Evolutionary conservation across 441 rosid species (phyloP).

Genomic region (Euphorbia neoarborescens): DNA sequence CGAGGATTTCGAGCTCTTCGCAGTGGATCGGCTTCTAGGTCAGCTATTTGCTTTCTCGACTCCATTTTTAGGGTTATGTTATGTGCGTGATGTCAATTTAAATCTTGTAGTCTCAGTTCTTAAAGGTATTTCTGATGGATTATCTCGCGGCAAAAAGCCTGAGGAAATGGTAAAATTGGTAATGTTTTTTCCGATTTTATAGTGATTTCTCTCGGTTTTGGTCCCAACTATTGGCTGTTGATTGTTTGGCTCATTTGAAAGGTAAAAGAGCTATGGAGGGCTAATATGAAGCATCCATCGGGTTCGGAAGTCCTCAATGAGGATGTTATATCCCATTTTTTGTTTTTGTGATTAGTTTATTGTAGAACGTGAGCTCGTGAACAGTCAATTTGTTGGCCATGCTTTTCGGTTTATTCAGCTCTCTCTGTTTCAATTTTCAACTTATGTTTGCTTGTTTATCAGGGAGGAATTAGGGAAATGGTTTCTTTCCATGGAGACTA

Average conservation of each 20-base stretch:
- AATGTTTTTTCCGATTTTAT: neutral
- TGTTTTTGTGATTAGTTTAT: constrained; percentile 76
- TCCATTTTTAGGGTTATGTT: neutral
- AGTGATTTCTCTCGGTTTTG: neutral
- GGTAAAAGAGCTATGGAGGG: constrained; percentile 51
- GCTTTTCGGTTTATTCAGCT: neutral
- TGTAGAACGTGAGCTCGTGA: constrained; percentile 64
- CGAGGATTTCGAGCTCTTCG: constrained; percentile 90
- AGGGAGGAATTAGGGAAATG: constrained; percentile 93
- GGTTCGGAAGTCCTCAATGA: constrained; percentile 47
- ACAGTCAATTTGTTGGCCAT: neutral
- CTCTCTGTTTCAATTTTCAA: neutral
- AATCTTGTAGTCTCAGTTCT: constrained; percentile 45
- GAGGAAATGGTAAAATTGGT: constrained; percentile 67
- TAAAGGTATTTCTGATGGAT: constrained; percentile 69
- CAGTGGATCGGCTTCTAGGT: constrained; percentile 92
- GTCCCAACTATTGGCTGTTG: too few relatives aligned
- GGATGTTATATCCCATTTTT: constrained; percentile 79
- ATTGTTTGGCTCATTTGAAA: constrained; percentile 16
- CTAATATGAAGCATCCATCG: constrained; percentile 52
- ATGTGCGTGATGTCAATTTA: neutral
- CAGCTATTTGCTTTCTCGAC: neutral
- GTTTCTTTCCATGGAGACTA: constrained; percentile 85
- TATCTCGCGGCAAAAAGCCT: constrained; percentile 67
- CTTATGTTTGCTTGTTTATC: neutral